These are phyloP conservation scores for Penicillium sp. DNA, from an alignment of 2,329 filamentous ascomycete genomes.

Conservation along the genomic window DNA sequence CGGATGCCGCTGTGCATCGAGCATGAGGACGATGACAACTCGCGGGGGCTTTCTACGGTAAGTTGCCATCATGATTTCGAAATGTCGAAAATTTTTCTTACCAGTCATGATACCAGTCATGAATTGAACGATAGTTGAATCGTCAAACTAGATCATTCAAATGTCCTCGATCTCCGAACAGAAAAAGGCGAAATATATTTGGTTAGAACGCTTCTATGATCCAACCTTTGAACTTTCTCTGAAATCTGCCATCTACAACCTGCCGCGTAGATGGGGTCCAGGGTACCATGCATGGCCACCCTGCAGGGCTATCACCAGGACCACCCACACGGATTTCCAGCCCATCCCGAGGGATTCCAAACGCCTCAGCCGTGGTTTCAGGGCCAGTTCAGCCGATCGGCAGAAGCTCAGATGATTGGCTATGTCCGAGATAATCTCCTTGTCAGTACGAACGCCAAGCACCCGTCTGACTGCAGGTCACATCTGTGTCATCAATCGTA, in stretches of 20 bases:
- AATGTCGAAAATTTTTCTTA: background rate
- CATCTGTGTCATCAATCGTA: constrained; percentile 22
- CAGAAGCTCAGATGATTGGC: constrained; percentile 16
- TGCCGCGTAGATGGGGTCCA: background rate
- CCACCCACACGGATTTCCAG: background rate
- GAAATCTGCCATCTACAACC: background rate
- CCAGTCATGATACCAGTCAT: background rate
- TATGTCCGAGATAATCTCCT: background rate
- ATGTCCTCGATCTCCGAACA: background rate
- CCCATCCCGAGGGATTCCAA: background rate
- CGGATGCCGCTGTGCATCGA: constrained; percentile 13
- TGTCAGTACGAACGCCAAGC: constrained; percentile 13
- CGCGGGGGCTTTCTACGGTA: background rate
- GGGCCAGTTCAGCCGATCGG: constrained; percentile 25
- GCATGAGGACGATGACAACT: constrained; percentile 14
- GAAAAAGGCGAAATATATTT: background rate
- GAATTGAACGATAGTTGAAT: background rate
- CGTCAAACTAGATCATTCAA: background rate
- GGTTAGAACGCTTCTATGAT: background rate
- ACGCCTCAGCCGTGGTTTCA: constrained; percentile 8
- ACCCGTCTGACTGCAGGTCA: constrained; percentile 18
- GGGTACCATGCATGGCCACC: background rate
- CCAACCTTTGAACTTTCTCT: background rate
- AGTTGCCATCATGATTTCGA: background rate
- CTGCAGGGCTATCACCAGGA: background rate